These are phyloP conservation scores for Westerdykella sp. DNA, from an alignment of 2,329 filamentous ascomycete genomes.

Conservation along the genomic window DNA sequence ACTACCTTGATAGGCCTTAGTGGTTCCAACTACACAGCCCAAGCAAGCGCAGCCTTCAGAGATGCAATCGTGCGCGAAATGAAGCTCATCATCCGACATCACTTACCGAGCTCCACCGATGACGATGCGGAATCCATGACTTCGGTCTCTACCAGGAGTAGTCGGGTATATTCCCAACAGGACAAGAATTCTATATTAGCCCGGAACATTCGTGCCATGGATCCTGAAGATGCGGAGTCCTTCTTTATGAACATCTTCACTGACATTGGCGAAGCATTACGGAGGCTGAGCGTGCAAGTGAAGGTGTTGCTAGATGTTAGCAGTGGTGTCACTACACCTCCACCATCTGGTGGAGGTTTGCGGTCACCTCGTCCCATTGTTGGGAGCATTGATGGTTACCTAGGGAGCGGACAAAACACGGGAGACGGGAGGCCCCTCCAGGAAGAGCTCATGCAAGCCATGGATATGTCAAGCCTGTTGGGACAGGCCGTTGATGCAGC, in stretches of 20 bases:
- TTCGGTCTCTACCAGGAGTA: conserved; percentile 71
- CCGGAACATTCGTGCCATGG: conserved; percentile 77
- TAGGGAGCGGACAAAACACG: conserved; percentile 15
- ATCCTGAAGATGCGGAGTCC: conserved; percentile 75
- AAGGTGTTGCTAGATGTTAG: conserved; percentile 94
- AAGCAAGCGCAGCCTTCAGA: conserved; percentile 77
- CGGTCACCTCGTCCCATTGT: conserved; percentile 43
- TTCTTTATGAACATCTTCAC: conserved; percentile 80
- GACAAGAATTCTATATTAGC: conserved; percentile 87
- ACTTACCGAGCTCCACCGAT: conserved; percentile 86
- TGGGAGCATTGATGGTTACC: conserved; percentile 40
- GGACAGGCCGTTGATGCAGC: conserved; percentile 75
- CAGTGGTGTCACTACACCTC: conserved; percentile 57
- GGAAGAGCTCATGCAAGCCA: conserved; percentile 67
- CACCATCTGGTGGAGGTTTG: conserved; percentile 33
- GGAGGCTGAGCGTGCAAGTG: conserved; percentile 80
- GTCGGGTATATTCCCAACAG: conserved; percentile 62
- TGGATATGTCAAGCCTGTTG: conserved; percentile 72
- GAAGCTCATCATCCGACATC: conserved; percentile 72
- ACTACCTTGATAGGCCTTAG: conserved; percentile 72
- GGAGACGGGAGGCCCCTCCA: conserved; percentile 42
- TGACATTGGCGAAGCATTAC: conserved; percentile 76
- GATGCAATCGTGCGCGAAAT: conserved; percentile 81
- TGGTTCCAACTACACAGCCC: conserved; percentile 69
- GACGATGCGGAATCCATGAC: conserved; percentile 89